Conservation (phyloP, 2,329 filamentous ascomycete genomes). For the Penicillium sp. region DNA sequence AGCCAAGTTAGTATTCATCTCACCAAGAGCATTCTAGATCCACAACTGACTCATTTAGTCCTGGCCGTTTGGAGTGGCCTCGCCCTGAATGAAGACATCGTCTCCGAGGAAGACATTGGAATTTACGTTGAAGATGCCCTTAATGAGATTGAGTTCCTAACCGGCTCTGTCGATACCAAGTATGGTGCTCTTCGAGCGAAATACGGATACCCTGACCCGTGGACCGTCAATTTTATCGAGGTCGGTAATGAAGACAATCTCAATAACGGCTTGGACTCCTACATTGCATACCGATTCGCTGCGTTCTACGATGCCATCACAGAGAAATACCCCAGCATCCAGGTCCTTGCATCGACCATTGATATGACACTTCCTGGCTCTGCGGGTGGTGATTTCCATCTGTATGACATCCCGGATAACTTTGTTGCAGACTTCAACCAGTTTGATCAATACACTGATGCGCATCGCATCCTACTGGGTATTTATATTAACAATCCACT, state of each 20-base stretch:
- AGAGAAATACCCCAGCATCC: constrained; percentile 56
- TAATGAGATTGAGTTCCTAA: constrained; percentile 35
- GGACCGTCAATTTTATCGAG: constrained; percentile 62
- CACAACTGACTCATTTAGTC: constrained; percentile 17
- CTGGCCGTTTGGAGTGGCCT: constrained; percentile 49
- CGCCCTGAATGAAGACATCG: constrained; percentile 39
- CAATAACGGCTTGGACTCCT: constrained; percentile 51
- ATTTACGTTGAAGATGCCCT: constrained; percentile 36
- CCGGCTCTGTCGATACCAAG: constrained; percentile 27
- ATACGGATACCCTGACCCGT: constrained; percentile 63
- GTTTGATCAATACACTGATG: constrained; percentile 51
- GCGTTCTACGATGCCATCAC: constrained; percentile 62
- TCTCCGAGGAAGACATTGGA: constrained; percentile 38
- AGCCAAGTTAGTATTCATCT: constrained; percentile 30
- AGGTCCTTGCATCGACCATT: constrained; percentile 40
- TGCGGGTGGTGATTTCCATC: constrained; percentile 45
- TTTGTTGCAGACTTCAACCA: constrained; percentile 53
- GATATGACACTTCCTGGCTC: constrained; percentile 26
- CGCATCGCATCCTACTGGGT: constrained; percentile 29
- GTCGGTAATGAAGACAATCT: constrained; percentile 70
- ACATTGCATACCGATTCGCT: constrained; percentile 58
- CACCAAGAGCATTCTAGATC: neutral
- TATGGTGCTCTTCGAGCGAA: constrained; percentile 54
- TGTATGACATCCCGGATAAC: constrained; percentile 53
- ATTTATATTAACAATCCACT: neutral